These are phyloP conservation scores for Physaria fendleri DNA, from an alignment of 345 rosid species.

Conservation along the genomic window DNA sequence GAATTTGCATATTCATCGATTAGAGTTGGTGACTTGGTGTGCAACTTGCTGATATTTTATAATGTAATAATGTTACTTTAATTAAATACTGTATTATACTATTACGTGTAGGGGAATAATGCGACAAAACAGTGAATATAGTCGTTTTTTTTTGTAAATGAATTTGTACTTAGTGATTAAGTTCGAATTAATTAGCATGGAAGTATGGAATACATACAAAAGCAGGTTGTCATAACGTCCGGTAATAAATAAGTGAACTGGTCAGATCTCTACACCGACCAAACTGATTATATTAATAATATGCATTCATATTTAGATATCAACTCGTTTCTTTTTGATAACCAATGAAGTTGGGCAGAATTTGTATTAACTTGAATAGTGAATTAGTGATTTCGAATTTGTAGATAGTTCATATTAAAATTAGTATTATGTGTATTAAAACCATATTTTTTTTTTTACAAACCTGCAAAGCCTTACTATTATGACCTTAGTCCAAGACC, in stretches of 20 bases:
- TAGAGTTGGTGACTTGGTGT: neutral
- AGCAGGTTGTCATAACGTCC: neutral
- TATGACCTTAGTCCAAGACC: too few species aligned
- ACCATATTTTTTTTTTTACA: too few species aligned
- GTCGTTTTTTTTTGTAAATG: neutral
- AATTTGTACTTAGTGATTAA: too few species aligned
- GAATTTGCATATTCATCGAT: neutral
- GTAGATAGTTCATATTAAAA: too few species aligned
- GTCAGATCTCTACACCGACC: neutral
- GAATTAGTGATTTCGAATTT: neutral
- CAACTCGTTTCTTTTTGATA: too few species aligned
- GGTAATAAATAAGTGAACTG: neutral
- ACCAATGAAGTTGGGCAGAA: too few species aligned
- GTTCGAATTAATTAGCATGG: neutral
- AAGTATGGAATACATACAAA: neutral
- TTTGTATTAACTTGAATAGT: too few species aligned
- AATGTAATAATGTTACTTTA: too few species aligned
- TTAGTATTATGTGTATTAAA: too few species aligned
- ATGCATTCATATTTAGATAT: neutral
- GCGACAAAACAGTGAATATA: neutral
- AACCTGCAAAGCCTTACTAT: too few species aligned
- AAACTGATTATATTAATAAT: neutral
- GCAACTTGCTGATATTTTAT: neutral
- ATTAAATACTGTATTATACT: too few species aligned
- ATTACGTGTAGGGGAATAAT: neutral